Conservation (phyloP, 176 grass and related monocot species). For the Triticum monococcum region DNA sequence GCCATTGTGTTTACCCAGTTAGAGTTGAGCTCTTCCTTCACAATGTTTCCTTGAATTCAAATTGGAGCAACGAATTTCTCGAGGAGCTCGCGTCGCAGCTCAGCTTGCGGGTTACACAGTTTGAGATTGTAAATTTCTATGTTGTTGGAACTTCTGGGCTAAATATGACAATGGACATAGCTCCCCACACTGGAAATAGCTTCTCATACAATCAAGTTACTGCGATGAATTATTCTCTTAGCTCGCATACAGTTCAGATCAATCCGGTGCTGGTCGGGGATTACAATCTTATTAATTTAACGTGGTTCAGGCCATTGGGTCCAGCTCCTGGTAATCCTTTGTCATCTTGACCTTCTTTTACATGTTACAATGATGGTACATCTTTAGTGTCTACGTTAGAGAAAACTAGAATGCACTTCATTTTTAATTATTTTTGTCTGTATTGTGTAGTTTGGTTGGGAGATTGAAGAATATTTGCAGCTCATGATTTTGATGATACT, state of each 20-base stretch:
- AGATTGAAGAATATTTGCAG: not conserved
- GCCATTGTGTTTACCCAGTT: conserved; percentile 90
- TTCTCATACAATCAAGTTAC: conserved; percentile 63
- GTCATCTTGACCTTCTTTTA: conserved; percentile 28
- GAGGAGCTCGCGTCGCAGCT: conserved; percentile 82
- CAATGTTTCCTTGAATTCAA: conserved; percentile 87
- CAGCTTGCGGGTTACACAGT: conserved; percentile 56
- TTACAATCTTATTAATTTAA: conserved; percentile 94
- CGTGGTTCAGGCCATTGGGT: conserved; percentile 67
- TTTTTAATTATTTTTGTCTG: conserved; percentile 9
- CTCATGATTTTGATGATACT: conserved; percentile 17
- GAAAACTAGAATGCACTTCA: not conserved
- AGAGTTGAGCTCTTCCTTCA: conserved; percentile 90
- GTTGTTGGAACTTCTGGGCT: conserved; percentile 95
- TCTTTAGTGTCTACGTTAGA: conserved; percentile 24
- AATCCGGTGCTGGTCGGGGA: conserved; percentile 78
- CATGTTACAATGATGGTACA: conserved; percentile 23
- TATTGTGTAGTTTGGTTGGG: conserved; percentile 24
- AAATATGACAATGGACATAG: conserved; percentile 98
- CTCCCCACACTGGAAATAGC: conserved; percentile 80
- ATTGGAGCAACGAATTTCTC: conserved; percentile 85
- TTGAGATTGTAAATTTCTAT: conserved; percentile 94
- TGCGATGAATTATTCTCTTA: conserved; percentile 75
- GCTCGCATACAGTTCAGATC: conserved; percentile 62
- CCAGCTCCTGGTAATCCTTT: conserved; percentile 67